phyloP scores from a whole-genome alignment of 148 eudicot genomes.

The Camellia japonica region DNA sequence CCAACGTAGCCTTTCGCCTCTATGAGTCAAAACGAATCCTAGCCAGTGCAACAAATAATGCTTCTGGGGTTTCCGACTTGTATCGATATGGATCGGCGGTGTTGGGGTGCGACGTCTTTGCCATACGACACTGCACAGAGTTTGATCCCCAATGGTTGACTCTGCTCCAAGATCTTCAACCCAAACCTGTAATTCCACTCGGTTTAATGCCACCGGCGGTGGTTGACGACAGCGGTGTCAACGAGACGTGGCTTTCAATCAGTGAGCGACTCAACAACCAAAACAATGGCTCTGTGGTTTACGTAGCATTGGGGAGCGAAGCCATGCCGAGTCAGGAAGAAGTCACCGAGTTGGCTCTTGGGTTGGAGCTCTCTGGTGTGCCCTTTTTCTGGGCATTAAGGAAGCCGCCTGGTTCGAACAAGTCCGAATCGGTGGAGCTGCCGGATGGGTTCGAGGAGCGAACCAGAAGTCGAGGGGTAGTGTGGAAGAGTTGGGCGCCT shows the following conservation, averaged over 20 bases:
- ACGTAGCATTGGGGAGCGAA: slow-evolving; percentile 19
- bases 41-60: too few species aligned
- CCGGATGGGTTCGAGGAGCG: slow-evolving; percentile 18
- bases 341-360: slow-evolving; percentile 24
- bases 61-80: neutral
- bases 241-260: neutral
- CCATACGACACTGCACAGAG: slow-evolving; percentile 7
- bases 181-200: slow-evolving; percentile 10
- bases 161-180: slow-evolving; percentile 15
- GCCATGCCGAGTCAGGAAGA: neutral
- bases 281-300: neutral
- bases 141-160: slow-evolving; percentile 19
- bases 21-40: neutral
- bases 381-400: slow-evolving; percentile 25
- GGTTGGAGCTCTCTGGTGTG: slow-evolving; percentile 26
- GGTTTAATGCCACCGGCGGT: too few species aligned
- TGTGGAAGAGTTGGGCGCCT: slow-evolving; percentile 27
- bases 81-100: neutral
- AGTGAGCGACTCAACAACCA: slow-evolving; percentile 1
- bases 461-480: slow-evolving; percentile 7
- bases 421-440: neutral
- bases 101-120: neutral
- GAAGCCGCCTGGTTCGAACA: slow-evolving; percentile 6
- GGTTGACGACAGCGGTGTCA: neutral
- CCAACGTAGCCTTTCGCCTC: slow-evolving; percentile 8